Conservation (phyloP, 495 filamentous ascomycete species). For the Aspergillus nidulans region DNA sequence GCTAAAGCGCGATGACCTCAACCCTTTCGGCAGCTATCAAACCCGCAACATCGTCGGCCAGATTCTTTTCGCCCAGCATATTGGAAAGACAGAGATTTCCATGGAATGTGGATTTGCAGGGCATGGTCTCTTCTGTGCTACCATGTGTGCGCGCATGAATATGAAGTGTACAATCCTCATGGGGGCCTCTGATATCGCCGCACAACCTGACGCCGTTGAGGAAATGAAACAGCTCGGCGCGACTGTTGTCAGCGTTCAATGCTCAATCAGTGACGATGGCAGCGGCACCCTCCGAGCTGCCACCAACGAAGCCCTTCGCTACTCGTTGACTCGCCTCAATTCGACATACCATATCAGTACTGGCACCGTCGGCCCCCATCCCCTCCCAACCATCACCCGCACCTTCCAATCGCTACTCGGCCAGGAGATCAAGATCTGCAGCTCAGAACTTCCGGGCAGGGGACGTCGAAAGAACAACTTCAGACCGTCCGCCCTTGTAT, state of each 20-base stretch:
- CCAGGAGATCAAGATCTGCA: constrained; percentile 25
- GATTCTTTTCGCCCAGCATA: constrained; percentile 27
- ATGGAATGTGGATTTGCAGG: constrained; percentile 32
- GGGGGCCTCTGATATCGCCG: constrained; percentile 27
- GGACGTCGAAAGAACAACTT: neutral
- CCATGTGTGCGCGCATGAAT: constrained; percentile 28
- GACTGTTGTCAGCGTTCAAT: constrained; percentile 22
- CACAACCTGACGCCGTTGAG: constrained; percentile 25
- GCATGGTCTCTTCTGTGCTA: constrained; percentile 30
- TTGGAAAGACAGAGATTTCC: constrained; percentile 29
- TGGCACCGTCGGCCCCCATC: constrained; percentile 29
- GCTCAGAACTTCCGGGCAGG: neutral
- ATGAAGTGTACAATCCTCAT: constrained; percentile 30
- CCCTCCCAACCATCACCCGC: constrained; percentile 27
- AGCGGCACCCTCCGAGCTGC: constrained; percentile 27
- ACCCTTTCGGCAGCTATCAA: constrained; percentile 28
- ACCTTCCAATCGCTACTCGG: constrained; percentile 33
- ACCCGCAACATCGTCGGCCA: constrained; percentile 32
- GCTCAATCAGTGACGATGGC: constrained; percentile 1
- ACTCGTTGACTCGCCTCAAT: constrained; percentile 29
- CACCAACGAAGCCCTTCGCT: constrained; percentile 30
- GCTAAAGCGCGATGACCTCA: constrained; percentile 32
- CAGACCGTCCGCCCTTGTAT: constrained; percentile 26
- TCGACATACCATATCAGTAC: constrained; percentile 32
- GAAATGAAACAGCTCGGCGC: constrained; percentile 31